phyloP scores from a whole-genome alignment of 2,329 filamentous ascomycete genomes.

The Sporothrix euskadiensis region DNA sequence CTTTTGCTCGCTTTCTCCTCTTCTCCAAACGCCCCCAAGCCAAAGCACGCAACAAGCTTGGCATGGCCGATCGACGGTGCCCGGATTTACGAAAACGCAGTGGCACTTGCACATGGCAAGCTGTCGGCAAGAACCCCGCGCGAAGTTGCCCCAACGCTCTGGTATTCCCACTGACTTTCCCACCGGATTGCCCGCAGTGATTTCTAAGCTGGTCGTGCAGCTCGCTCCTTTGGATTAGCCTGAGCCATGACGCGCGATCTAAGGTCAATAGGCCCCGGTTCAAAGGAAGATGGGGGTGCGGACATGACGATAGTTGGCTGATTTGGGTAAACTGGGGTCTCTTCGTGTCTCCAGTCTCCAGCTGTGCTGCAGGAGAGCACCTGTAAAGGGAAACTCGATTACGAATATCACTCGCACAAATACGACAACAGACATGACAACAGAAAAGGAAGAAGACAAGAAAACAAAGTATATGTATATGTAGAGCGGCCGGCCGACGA shows the following conservation, averaged over 20 bases:
- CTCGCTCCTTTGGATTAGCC: neutral
- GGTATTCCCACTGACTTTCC: neutral
- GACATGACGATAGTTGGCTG: neutral
- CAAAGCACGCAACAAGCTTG: neutral
- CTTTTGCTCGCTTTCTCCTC: no score
- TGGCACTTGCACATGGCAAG: neutral
- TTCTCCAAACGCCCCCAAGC: neutral
- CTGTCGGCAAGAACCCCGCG: slow-evolving; percentile 16
- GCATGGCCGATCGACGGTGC: neutral
- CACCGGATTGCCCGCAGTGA: neutral
- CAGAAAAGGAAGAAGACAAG: neutral
- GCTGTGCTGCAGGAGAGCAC: neutral
- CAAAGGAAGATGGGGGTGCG: neutral
- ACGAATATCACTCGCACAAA: neutral
- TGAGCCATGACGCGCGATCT: neutral
- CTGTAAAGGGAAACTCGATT: neutral
- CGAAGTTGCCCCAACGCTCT: neutral
- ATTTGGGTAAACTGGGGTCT: neutral
- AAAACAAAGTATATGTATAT: neutral
- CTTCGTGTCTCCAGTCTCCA: neutral
- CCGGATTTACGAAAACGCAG: neutral
- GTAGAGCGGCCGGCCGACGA: neutral
- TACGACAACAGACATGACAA: neutral
- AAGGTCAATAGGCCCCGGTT: neutral
- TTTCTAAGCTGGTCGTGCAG: slow-evolving; percentile 17